These are phyloP conservation scores for Globisporangium paroecandrum DNA, from an alignment of 352 stramenopile genomes.

Conservation along the genomic window DNA sequence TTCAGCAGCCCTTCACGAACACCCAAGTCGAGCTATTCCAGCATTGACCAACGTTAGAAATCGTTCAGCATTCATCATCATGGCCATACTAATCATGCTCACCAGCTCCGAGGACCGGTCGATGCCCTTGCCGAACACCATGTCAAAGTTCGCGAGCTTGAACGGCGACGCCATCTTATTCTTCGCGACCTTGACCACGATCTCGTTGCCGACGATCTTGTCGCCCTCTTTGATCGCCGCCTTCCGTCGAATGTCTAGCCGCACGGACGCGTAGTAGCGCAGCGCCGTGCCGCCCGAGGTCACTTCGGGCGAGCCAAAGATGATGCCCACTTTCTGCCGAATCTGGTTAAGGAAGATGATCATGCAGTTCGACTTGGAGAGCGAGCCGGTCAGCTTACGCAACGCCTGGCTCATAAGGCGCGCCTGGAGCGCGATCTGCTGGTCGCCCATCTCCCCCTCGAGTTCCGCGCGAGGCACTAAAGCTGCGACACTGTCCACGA, in stretches of 20 bases:
- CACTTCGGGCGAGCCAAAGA: slow-evolving; percentile 97
- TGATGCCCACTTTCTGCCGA: slow-evolving; percentile 95
- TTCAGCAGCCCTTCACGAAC: slow-evolving; percentile 74
- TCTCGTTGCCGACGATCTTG: slow-evolving; percentile 94
- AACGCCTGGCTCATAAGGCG: slow-evolving; percentile 97
- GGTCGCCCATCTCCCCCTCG: slow-evolving; percentile 93
- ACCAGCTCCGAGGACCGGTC: slow-evolving; percentile 86
- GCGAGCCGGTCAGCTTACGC: slow-evolving; percentile 95
- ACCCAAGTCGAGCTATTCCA: slow-evolving; percentile 58
- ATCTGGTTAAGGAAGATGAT: slow-evolving; percentile 99
- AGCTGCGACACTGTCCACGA: slow-evolving; percentile 97
- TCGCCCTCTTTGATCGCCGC: slow-evolving; percentile 89
- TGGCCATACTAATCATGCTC: slow-evolving; percentile 8
- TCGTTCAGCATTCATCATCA: background rate
- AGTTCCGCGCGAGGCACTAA: slow-evolving; percentile 95
- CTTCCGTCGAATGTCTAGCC: slow-evolving; percentile 95
- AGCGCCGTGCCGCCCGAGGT: slow-evolving; percentile 90
- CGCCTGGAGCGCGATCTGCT: slow-evolving; percentile 97
- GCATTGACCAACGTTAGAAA: background rate
- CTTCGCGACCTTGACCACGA: slow-evolving; percentile 98
- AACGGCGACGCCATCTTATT: slow-evolving; percentile 98
- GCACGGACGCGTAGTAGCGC: slow-evolving; percentile 88
- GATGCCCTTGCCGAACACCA: slow-evolving; percentile 97
- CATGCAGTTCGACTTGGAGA: slow-evolving; percentile 94
- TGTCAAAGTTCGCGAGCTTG: slow-evolving; percentile 94